phyloP scores from a whole-genome alignment of 208 protist species.

The Lotmaria passim region DNA sequence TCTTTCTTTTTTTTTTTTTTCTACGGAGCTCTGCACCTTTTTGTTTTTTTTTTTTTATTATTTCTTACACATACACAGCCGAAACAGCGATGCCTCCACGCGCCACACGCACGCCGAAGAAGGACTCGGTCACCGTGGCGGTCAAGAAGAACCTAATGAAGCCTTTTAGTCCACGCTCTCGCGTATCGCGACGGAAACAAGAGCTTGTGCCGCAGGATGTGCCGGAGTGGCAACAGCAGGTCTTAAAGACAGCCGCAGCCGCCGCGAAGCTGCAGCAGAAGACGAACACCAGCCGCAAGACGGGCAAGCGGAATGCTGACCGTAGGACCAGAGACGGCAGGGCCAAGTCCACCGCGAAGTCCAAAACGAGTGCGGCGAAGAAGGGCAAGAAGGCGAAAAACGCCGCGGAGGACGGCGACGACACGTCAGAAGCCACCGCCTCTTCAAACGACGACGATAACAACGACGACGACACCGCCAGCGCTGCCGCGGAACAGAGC shows the following conservation, averaged over 20 bases:
- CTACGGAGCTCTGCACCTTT: too few species aligned
- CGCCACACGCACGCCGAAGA: constrained; percentile 11
- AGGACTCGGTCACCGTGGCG: constrained; percentile 23
- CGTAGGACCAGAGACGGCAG: too few species aligned
- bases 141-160: constrained; percentile 25
- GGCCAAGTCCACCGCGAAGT: background rate
- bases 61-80: background rate
- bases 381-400: background rate
- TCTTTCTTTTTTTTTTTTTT: background rate
- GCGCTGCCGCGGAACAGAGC: background rate
- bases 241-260: constrained; percentile 27
- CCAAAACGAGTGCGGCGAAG: background rate
- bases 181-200: constrained; percentile 30
- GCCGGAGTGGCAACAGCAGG: constrained; percentile 41
- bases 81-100: constrained; percentile 30
- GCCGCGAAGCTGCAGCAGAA: constrained; percentile 7
- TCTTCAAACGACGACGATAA: constrained; percentile 3
- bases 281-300: constrained; percentile 1
- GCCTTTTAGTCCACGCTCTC: constrained; percentile 9
- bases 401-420: background rate
- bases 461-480: constrained; percentile 4
- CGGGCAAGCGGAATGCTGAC: too few species aligned
- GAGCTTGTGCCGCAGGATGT: constrained; percentile 34
- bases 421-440: background rate
- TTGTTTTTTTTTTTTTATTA: background rate